phyloP scores from a whole-genome alignment of 2,329 filamentous ascomycete genomes.

The Bipolaris zeicola region DNA sequence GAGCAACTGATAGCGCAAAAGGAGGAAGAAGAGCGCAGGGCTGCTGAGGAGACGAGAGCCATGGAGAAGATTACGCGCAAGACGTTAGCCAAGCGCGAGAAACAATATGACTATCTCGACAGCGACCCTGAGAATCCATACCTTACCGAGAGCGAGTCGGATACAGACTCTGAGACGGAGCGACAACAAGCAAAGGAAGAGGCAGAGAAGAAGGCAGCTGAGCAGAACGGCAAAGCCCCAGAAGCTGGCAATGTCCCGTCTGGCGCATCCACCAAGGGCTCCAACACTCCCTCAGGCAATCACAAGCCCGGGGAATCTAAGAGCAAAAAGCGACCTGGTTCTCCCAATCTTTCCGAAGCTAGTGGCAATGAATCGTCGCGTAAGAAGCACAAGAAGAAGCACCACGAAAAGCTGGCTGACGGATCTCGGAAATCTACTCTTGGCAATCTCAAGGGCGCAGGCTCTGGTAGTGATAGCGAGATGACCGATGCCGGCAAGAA shows the following conservation, averaged over 20 bases:
- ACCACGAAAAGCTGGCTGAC: constrained; percentile 31
- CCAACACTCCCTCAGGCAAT: constrained; percentile 67
- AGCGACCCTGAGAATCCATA: constrained; percentile 66
- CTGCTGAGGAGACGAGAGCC: constrained; percentile 70
- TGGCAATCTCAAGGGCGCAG: constrained; percentile 51
- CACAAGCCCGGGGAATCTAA: constrained; percentile 55
- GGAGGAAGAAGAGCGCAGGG: constrained; percentile 68
- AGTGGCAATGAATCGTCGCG: constrained; percentile 88
- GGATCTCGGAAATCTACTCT: constrained; percentile 34
- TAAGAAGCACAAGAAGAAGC: constrained; percentile 58
- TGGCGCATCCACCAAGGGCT: constrained; percentile 71
- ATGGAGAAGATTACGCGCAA: constrained; percentile 80
- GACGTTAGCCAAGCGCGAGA: constrained; percentile 81
- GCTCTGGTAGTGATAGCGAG: constrained; percentile 74
- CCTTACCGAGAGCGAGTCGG: constrained; percentile 37
- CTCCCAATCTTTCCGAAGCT: constrained; percentile 85
- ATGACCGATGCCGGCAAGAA: constrained; percentile 69
- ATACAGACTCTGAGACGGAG: constrained; percentile 67
- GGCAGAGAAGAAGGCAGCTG: constrained; percentile 54
- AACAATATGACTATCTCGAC: constrained; percentile 87
- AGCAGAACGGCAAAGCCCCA: constrained; percentile 54
- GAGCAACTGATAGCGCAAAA: constrained; percentile 65
- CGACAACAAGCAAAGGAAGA: constrained; percentile 64
- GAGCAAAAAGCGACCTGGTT: constrained; percentile 81
- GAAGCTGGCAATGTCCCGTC: constrained; percentile 54